Evolutionary conservation across 441 rosid species (phyloP).

Genomic region (Populus hybrid): DNA sequence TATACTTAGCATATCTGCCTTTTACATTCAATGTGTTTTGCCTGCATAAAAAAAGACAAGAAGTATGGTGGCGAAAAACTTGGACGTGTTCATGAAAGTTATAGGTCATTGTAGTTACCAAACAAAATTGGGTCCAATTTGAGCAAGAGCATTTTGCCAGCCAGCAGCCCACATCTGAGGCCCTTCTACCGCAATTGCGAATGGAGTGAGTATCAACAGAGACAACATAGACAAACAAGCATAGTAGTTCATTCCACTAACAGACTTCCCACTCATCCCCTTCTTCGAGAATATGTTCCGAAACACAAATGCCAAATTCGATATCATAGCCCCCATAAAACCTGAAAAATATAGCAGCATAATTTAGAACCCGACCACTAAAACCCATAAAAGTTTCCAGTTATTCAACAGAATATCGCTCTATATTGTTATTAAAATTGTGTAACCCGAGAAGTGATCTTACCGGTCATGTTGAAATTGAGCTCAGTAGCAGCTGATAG

Average conservation of each 20-base stretch:
- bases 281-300: slow-evolving; percentile 94
- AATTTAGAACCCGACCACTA: slow-evolving; percentile 10
- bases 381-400: background rate
- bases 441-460: slow-evolving; percentile 6
- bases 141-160: slow-evolving; percentile 68
- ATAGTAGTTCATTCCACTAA: slow-evolving; percentile 95
- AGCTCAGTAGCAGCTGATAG: slow-evolving; percentile 87
- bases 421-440: background rate
- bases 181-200: slow-evolving; percentile 89
- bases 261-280: slow-evolving; percentile 90
- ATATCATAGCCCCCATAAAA: slow-evolving; percentile 98
- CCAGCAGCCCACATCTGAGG: slow-evolving; percentile 94
- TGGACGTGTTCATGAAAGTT: background rate
- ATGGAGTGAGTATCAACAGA: slow-evolving; percentile 81
- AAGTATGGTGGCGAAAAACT: background rate
- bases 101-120: slow-evolving; percentile 43
- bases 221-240: slow-evolving; percentile 89
- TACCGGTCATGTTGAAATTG: slow-evolving; percentile 86
- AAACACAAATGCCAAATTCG: slow-evolving; percentile 87
- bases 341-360: slow-evolving; percentile 41
- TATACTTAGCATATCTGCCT: background rate
- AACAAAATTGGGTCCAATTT: slow-evolving; percentile 77
- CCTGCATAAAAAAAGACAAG: background rate
- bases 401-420: background rate
- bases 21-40: background rate